These are phyloP conservation scores for Aureobasidium sp. DNA, from an alignment of 2,329 filamentous ascomycete species.

Conservation along the genomic window DNA sequence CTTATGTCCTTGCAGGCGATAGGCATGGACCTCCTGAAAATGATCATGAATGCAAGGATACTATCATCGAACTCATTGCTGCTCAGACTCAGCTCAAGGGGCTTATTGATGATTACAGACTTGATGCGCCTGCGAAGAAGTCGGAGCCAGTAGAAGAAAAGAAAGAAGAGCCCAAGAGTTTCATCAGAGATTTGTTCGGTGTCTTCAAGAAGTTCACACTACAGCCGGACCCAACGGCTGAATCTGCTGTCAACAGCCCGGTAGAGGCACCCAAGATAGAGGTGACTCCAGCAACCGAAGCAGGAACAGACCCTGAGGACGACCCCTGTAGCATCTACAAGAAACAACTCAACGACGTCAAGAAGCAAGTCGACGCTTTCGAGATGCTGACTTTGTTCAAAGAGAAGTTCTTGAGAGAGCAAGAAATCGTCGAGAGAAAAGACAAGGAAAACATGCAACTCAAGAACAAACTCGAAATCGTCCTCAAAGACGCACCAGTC, in stretches of 20 bases:
- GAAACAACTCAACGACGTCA: neutral
- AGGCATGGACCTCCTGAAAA: neutral
- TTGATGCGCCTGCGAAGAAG: neutral
- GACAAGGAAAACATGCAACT: neutral
- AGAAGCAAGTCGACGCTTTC: neutral
- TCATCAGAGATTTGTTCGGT: neutral
- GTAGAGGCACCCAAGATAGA: neutral
- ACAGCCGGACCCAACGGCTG: neutral
- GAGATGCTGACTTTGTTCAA: neutral
- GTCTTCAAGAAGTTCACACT: neutral
- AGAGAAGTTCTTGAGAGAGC: neutral
- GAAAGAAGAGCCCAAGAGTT: neutral
- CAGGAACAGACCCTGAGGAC: neutral
- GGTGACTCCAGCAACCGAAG: neutral
- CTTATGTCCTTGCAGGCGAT: neutral
- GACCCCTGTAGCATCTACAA: neutral
- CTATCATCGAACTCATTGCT: neutral
- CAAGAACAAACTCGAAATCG: neutral
- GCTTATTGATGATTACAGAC: neutral
- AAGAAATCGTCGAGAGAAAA: neutral
- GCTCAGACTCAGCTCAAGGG: constrained; percentile 1
- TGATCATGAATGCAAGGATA: neutral
- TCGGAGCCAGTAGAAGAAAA: neutral
- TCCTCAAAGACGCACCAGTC: neutral
- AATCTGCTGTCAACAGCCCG: neutral